A percentile compares a stretch with the other conserved stretches of the same genome.
Conservation (phyloP, 306 rosid species). For the Vachellia pachyceras region DNA sequence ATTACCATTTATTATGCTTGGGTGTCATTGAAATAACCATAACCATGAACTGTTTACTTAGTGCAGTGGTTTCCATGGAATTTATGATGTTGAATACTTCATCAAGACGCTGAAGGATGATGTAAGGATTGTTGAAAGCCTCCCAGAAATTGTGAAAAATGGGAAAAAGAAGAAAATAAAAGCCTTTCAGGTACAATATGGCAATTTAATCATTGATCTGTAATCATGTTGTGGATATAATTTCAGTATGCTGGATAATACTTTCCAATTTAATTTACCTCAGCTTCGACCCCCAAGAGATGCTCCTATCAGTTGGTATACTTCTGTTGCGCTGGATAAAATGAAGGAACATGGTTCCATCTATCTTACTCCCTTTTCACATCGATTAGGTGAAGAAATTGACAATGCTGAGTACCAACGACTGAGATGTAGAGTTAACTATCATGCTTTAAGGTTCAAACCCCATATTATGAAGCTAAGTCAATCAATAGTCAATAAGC, state of each 20-base stretch:
- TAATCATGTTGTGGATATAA: background rate
- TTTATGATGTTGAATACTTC: constrained; percentile 13
- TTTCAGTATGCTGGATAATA: background rate
- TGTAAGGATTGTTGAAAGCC: constrained; percentile 9
- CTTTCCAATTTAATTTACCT: background rate
- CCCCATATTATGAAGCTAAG: constrained; percentile 15
- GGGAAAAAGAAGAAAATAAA: constrained; percentile 1
- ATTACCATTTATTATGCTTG: background rate
- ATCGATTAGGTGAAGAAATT: background rate
- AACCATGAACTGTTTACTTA: background rate
- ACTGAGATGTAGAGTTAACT: constrained; percentile 7
- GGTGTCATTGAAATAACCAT: background rate
- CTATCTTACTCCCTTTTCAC: constrained; percentile 17
- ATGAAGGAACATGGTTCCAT: constrained; percentile 12
- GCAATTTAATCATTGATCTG: background rate
- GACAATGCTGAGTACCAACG: constrained; percentile 1
- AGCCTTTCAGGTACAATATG: constrained; percentile 11
- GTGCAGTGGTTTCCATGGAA: constrained; percentile 11
- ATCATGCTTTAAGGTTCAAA: constrained; percentile 5
- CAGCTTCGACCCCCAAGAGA: constrained; percentile 17
- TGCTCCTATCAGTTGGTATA: constrained; percentile 15
- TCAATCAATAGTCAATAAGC: constrained; percentile 8
- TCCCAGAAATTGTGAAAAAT: background rate
- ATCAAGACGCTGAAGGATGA: background rate
- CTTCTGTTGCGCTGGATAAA: background rate